Evolutionary conservation across 352 stramenopile species (phyloP).

Genomic region (Globisporangium nodosum): DNA sequence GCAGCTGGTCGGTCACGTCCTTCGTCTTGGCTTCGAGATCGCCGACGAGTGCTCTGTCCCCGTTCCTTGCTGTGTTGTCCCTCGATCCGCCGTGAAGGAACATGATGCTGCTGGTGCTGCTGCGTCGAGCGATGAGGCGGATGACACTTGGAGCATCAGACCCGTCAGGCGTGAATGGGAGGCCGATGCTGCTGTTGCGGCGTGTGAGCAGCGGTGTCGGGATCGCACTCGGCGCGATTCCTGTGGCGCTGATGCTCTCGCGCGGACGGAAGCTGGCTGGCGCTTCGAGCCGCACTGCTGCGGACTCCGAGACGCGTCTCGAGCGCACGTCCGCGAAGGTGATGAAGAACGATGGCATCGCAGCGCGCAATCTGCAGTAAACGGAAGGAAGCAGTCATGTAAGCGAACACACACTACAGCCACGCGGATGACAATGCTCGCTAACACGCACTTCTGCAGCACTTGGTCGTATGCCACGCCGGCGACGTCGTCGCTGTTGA

Average conservation of each 20-base stretch:
- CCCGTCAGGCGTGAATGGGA: background rate
- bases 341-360: constrained; percentile 32
- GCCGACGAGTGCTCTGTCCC: constrained; percentile 9
- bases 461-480: constrained; percentile 38
- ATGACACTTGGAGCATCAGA: background rate
- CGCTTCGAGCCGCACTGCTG: background rate
- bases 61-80: background rate
- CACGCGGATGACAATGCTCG: background rate
- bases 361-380: constrained; percentile 38
- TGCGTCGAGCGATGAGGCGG: constrained; percentile 1
- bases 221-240: constrained; percentile 9
- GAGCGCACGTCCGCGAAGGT: constrained; percentile 39
- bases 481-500: constrained; percentile 39
- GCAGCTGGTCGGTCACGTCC: constrained; percentile 15
- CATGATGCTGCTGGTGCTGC: constrained; percentile 10
- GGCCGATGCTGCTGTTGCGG: constrained; percentile 11
- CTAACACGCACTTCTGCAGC: constrained; percentile 23
- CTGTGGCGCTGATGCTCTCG: constrained; percentile 2
- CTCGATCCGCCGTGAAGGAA: constrained; percentile 3
- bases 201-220: background rate
- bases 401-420: too few relatives aligned
- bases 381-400: background rate
- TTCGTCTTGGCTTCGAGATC: constrained; percentile 27
- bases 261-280: background rate
- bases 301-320: background rate